Evolutionary conservation across 2,329 filamentous ascomycete species (phyloP).

Genomic region (Trichoderma koningii): DNA sequence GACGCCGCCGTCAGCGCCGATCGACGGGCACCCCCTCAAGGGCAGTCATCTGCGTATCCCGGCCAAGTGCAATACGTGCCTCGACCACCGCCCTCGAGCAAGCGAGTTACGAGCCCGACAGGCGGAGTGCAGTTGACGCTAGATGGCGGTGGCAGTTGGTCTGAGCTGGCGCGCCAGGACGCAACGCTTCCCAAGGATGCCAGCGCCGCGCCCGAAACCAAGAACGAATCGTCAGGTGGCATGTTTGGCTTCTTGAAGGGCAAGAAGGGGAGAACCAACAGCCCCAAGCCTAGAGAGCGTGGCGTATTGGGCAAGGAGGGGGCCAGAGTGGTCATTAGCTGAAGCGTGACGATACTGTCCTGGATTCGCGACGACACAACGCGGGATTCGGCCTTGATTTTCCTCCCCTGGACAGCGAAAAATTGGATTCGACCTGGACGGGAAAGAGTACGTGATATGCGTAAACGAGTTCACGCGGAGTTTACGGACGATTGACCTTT

Average conservation of each 20-base stretch:
- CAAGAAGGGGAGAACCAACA: conserved; percentile 87
- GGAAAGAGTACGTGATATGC: conserved; percentile 20
- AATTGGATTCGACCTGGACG: conserved; percentile 23
- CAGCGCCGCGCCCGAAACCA: conserved; percentile 54
- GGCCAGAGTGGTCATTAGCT: conserved; percentile 77
- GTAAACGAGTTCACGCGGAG: conserved; percentile 22
- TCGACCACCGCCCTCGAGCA: conserved; percentile 57
- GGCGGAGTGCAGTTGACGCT: conserved; percentile 90
- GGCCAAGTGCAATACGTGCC: conserved; percentile 51
- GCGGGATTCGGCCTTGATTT: neutral
- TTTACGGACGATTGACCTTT: conserved; percentile 17
- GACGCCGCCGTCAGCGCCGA: conserved; percentile 8
- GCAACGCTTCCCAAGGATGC: conserved; percentile 71
- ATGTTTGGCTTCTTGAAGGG: conserved; percentile 88
- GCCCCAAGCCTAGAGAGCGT: conserved; percentile 90
- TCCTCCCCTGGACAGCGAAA: neutral
- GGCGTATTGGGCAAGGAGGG: conserved; percentile 95
- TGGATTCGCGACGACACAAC: neutral
- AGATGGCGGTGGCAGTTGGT: conserved; percentile 88
- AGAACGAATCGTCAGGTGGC: conserved; percentile 64
- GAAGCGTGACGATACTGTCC: conserved; percentile 29
- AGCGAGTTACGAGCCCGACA: conserved; percentile 72
- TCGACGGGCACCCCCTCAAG: conserved; percentile 32
- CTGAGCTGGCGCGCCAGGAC: conserved; percentile 82
- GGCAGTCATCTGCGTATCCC: conserved; percentile 44